Conservation (phyloP, 75 land plant genomes). For the Chamaecyparis obtusa region DNA sequence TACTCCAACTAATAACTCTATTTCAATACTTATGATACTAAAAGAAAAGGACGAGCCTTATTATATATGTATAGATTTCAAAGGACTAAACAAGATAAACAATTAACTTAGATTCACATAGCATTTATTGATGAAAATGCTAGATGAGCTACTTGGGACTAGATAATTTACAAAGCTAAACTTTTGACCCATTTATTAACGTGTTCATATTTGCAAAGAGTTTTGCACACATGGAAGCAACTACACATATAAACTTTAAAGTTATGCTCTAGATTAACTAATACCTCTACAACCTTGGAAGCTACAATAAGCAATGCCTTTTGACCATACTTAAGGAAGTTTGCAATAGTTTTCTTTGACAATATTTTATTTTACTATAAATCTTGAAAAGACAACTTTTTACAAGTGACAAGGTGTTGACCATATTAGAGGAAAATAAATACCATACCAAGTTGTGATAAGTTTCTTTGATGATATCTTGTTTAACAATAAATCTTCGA, state of each 20-base stretch:
- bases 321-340: too few relatives aligned
- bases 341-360: too few relatives aligned
- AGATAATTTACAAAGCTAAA: not conserved
- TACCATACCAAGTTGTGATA: too few relatives aligned
- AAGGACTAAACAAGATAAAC: not conserved
- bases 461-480: too few relatives aligned
- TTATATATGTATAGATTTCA: not conserved
- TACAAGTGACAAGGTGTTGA: too few relatives aligned
- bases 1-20: not conserved
- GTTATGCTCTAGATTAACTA: not conserved
- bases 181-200: not conserved
- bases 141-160: not conserved
- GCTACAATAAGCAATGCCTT: not conserved
- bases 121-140: not conserved
- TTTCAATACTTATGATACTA: not conserved
- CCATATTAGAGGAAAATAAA: too few relatives aligned
- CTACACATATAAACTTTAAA: not conserved
- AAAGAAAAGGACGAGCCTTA: not conserved
- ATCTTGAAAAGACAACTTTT: too few relatives aligned
- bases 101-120: not conserved
- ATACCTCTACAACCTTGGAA: not conserved
- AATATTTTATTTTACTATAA: too few relatives aligned
- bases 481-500: too few relatives aligned
- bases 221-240: not conserved
- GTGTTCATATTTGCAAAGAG: not conserved